Base-by-base conservation (phyloP, 2,329 filamentous ascomycete species). In the Clonostachys chloroleuca region DNA sequence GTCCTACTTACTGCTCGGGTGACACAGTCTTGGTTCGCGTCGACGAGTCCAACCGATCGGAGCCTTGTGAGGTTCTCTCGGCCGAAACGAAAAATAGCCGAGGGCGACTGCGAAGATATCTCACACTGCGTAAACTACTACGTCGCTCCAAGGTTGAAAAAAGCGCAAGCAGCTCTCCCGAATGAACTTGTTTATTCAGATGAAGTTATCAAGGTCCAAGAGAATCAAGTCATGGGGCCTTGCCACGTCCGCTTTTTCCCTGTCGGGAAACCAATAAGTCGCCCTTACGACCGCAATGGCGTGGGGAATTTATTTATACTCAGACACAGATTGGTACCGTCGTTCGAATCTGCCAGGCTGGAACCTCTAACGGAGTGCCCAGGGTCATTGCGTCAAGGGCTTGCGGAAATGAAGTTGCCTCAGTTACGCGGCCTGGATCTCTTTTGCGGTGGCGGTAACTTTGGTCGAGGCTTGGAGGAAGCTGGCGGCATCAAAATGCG, bases 381-480 rank as follows among this genome's bases (percentile, higher is more conserved):
- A 1, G 14, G 13, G 14, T 41, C 37, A 5, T 52, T 86, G 3
- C 70, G 66, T 0, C 77, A 87, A 61, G 83, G 82, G 0, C 79
- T 80, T 40, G 77, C 80, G 0, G 43, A 47, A 0, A 53, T 50
- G 2, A 34, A 49, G 6, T 49, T 59, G 48, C 49, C 58, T 16
- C 72, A 71, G 49, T 68, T 88, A 9, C 69, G 68, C 6, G 86
- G 84, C 0, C 65, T 92, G 5, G 87, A 90, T 52, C 67, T 94
- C 0, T 95, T 89, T 56, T 89, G 85, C 53, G 89, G 89, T 1
- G 84, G 86, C 16, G 89, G 89, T 0, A 90, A 85, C 45, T 82
- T 94, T 45, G 89, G 88, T 6, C 75, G 86, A 33, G 89, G 88
- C 0, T 69, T 95, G 0, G 87, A 91, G 61, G 87, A 91, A 46